phyloP scores from a whole-genome alignment of 768 basidiomycete genomes.

The Trametes sanguinea region DNA sequence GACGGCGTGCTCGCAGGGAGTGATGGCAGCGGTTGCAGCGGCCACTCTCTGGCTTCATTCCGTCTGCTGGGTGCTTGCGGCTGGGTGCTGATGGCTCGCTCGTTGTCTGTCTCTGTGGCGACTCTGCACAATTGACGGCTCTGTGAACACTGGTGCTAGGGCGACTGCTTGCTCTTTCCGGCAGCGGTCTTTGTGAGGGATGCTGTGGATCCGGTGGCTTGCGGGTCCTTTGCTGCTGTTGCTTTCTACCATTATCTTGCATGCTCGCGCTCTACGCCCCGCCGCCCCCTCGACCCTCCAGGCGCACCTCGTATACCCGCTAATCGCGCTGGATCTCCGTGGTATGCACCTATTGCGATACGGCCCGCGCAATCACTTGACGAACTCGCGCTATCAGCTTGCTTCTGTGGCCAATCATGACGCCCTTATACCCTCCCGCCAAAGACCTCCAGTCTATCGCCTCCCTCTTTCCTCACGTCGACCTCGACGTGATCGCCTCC shows the following conservation, averaged over 20 bases:
- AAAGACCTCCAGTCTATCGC: constrained; percentile 23
- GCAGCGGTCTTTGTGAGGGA: constrained; percentile 19
- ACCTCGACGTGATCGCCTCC: constrained; percentile 25
- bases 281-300: not conserved
- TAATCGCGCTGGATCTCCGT: constrained; percentile 2
- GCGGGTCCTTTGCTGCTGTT: not conserved
- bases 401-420: constrained; percentile 11
- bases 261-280: constrained; percentile 8
- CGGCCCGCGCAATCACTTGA: constrained; percentile 12
- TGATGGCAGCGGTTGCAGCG: not conserved
- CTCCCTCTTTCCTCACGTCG: constrained; percentile 30
- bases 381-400: constrained; percentile 7
- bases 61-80: not conserved
- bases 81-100: not conserved
- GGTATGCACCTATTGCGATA: constrained; percentile 13
- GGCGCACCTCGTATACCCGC: constrained; percentile 1
- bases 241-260: constrained; percentile 16
- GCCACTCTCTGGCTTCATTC: not conserved
- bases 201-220: constrained; percentile 17
- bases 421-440: constrained; percentile 20
- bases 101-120: not conserved
- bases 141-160: not conserved
- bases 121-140: constrained; percentile 3
- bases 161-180: constrained; percentile 4
- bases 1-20: constrained; percentile 1